A percentile compares a stretch with the other conserved stretches of the same genome.
phyloP scores from a whole-genome alignment of 2,329 filamentous ascomycete species.

The Verticillium dahliae region DNA sequence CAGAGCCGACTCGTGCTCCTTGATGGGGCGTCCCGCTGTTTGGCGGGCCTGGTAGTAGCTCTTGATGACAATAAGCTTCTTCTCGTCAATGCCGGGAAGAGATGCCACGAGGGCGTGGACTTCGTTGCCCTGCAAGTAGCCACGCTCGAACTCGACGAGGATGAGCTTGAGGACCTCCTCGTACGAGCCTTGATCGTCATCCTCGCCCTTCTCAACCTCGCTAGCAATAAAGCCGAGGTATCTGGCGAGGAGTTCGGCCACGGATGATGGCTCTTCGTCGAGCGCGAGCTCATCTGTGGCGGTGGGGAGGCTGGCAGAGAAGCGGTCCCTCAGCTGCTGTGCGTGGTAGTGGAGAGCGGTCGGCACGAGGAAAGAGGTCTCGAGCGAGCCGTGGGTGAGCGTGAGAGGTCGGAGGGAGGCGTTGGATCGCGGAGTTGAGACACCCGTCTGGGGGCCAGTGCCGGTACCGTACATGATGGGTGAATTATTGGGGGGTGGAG shows the following conservation, averaged over 20 bases:
- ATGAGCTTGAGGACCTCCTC: conserved; percentile 88
- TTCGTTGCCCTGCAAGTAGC: conserved; percentile 91
- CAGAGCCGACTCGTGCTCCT: conserved; percentile 88
- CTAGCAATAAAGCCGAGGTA: conserved; percentile 87
- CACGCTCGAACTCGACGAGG: conserved; percentile 93
- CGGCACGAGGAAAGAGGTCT: conserved; percentile 92
- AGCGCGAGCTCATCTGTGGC: conserved; percentile 96
- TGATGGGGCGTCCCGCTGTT: conserved; percentile 78
- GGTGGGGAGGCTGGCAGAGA: conserved; percentile 75
- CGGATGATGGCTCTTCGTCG: conserved; percentile 97
- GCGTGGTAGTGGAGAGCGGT: conserved; percentile 95
- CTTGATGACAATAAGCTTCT: conserved; percentile 84
- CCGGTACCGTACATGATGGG: conserved; percentile 75
- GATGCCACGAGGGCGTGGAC: conserved; percentile 83
- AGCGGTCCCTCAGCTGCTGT: conserved; percentile 86
- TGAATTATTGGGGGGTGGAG: conserved; percentile 29
- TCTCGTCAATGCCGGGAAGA: conserved; percentile 83
- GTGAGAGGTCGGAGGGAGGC: conserved; percentile 87
- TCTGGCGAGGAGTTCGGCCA: conserved; percentile 83
- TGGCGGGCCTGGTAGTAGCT: conserved; percentile 88
- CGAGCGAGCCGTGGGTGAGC: conserved; percentile 87
- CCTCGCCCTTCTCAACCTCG: conserved; percentile 89
- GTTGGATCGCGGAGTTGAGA: conserved; percentile 91
- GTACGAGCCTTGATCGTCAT: conserved; percentile 81
- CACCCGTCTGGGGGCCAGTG: conserved; percentile 86